phyloP scores from a whole-genome alignment of 2,329 filamentous ascomycete genomes.

The Zopfia rhizophila region DNA sequence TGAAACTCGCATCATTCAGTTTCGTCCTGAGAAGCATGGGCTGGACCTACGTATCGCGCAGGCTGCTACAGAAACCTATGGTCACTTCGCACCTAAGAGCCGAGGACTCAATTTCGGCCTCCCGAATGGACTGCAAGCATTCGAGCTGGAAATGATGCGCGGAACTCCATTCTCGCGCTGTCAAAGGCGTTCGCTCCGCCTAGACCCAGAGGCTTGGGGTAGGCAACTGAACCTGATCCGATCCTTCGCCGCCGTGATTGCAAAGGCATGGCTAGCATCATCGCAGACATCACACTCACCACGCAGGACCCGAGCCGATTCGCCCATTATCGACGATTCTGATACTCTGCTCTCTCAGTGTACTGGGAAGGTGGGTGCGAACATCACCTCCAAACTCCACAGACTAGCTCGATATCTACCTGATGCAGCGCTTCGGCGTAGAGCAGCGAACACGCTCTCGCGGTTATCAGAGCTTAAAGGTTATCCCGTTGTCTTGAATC shows the following conservation, averaged over 20 bases:
- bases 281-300: no score
- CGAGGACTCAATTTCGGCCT: slow-evolving; percentile 17
- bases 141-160: slow-evolving; percentile 37
- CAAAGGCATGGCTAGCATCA: slow-evolving; percentile 30
- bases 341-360: slow-evolving; percentile 28
- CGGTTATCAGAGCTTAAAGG: slow-evolving; percentile 57
- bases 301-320: slow-evolving; percentile 27
- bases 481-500: slow-evolving; percentile 67
- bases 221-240: slow-evolving; percentile 35
- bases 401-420: slow-evolving; percentile 39
- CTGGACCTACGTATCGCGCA: slow-evolving; percentile 31
- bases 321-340: slow-evolving; percentile 23
- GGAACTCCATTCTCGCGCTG: slow-evolving; percentile 36
- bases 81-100: slow-evolving; percentile 32
- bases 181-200: slow-evolving; percentile 7
- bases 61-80: slow-evolving; percentile 34
- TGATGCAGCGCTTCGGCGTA: slow-evolving; percentile 24
- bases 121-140: slow-evolving; percentile 27
- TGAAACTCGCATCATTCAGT: slow-evolving; percentile 34
- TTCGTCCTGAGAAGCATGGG: slow-evolving; percentile 36
- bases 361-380: slow-evolving; percentile 41
- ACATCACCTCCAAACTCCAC: slow-evolving; percentile 36
- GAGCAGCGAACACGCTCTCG: slow-evolving; percentile 25
- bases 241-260: slow-evolving; percentile 42
- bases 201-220: slow-evolving; percentile 5